Evolutionary conservation across 768 basidiomycete genomes (phyloP).

Genomic region (Rhizopogon rudus): DNA sequence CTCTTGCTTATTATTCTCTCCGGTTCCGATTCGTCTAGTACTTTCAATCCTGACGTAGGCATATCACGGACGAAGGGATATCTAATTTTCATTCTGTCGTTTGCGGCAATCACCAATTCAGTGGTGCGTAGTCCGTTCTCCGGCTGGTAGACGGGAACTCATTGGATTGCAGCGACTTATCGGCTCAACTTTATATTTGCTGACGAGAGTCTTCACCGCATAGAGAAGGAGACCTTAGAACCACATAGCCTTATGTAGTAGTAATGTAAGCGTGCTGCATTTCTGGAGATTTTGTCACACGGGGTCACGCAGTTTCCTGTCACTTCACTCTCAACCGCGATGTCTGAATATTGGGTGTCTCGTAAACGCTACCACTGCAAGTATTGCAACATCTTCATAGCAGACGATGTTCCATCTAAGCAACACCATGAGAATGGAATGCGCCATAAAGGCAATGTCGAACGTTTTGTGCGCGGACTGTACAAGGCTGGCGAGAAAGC

Average conservation of each 20-base stretch:
- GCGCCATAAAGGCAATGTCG: conserved; percentile 90
- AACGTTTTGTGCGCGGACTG: conserved; percentile 85
- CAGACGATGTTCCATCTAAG: conserved; percentile 92
- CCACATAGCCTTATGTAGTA: background rate
- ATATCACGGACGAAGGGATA: conserved; percentile 66
- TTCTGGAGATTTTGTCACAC: background rate
- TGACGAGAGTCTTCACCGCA: conserved; percentile 48
- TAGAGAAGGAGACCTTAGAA: conserved; percentile 16
- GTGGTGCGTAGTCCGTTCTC: conserved; percentile 34
- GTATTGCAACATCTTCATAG: conserved; percentile 95
- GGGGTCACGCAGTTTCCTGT: background rate
- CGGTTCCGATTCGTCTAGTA: conserved; percentile 46
- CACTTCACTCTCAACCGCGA: conserved; percentile 25
- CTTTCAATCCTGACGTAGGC: conserved; percentile 48
- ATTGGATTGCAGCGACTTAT: conserved; percentile 41
- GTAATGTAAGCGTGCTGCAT: no score
- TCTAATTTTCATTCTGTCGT: conserved; percentile 73
- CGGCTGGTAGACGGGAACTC: background rate
- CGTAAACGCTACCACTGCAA: conserved; percentile 93
- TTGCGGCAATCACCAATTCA: conserved; percentile 74
- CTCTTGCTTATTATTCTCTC: conserved; percentile 68
- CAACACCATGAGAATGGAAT: conserved; percentile 91
- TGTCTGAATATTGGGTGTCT: conserved; percentile 93
- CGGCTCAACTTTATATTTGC: conserved; percentile 52
- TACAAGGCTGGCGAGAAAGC: conserved; percentile 92